Base-by-base conservation (phyloP, 2,329 filamentous ascomycete genomes). In the Colletotrichum eleusines region DNA sequence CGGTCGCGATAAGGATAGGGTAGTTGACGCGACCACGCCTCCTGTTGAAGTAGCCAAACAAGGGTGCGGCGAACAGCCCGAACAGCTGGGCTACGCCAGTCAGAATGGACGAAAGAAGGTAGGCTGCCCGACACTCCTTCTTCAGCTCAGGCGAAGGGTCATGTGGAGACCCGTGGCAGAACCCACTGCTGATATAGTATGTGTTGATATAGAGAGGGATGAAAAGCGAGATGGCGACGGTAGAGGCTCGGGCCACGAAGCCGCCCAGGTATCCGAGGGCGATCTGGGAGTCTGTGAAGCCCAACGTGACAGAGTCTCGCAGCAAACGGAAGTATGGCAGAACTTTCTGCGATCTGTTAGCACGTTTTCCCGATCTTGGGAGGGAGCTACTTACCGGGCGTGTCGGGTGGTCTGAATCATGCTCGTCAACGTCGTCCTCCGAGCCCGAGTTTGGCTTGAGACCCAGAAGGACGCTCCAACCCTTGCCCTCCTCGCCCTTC, bases 211-310 rank as follows among this genome's bases (percentile, higher is more conserved):
- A 97, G 2, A 99, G 87, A 0, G 96, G 96, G 64, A 99, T 92
- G 82, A 98, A 99, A 7, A 98, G 88, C 0, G 94, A 97, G 74
- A 99, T 97, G 63, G 93, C 95, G 6, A 99, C 96, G 0, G 94
- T 97, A 0, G 95, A 98, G 9, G 96, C 95, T 66, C 96, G 90
- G 12, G 95, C 95, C 2, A 99, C 95, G 76, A 98, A 98, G 1
- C 96, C 96, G 73, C 95, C 96, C 0, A 98, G 84, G 77, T 98
- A 99, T 35, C 93, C 95, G 0, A 98, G 86, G 23, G 90, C 91
- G 72, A 99, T 97, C 75, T 92, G 89, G 12, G 90, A 86, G 77
- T 97, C 93, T 11, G 85, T 89, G 75, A 94, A 89, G 18, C 92
- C 95, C 14, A 97, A 86, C 8, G 89, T 75, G 75, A 95, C 79